Percentiles rank a stretch among this genome's conserved stretches.
These are phyloP conservation scores for Acorus calamus DNA, from an alignment of 106 monocot species.

Conservation along the genomic window DNA sequence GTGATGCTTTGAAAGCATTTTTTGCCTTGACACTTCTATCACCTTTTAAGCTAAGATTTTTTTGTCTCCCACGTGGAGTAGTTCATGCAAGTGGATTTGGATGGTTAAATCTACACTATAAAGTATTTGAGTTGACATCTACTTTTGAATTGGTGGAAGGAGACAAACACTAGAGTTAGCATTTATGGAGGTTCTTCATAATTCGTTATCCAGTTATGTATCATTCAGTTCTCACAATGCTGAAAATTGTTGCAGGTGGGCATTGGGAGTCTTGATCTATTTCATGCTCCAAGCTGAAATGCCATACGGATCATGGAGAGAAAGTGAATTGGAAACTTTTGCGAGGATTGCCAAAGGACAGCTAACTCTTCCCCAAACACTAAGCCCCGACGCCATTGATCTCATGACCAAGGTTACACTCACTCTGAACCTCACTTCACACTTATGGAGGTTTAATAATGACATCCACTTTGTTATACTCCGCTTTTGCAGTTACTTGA, in stretches of 20 bases:
- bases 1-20: too few species aligned
- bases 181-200: too few species aligned
- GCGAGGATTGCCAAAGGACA: slow-evolving; percentile 82
- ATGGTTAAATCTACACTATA: neutral
- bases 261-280: slow-evolving; percentile 82
- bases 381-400: slow-evolving; percentile 64
- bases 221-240: neutral
- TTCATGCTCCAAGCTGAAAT: slow-evolving; percentile 87
- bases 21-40: too few species aligned
- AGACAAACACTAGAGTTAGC: too few species aligned
- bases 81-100: too few species aligned
- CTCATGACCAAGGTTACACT: slow-evolving; percentile 74
- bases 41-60: too few species aligned
- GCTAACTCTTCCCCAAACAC: slow-evolving; percentile 54
- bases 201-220: too few species aligned
- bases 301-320: slow-evolving; percentile 94
- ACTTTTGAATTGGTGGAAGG: neutral
- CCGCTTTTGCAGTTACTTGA: slow-evolving; percentile 51
- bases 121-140: neutral
- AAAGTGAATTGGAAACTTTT: slow-evolving; percentile 65
- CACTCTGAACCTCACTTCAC: neutral
- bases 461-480: neutral
- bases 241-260: slow-evolving; percentile 55
- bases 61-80: too few species aligned
- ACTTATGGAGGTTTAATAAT: neutral